Evolutionary conservation across 176 grass and related monocot species (phyloP).

Genomic region (Triticum dicoccoides): DNA sequence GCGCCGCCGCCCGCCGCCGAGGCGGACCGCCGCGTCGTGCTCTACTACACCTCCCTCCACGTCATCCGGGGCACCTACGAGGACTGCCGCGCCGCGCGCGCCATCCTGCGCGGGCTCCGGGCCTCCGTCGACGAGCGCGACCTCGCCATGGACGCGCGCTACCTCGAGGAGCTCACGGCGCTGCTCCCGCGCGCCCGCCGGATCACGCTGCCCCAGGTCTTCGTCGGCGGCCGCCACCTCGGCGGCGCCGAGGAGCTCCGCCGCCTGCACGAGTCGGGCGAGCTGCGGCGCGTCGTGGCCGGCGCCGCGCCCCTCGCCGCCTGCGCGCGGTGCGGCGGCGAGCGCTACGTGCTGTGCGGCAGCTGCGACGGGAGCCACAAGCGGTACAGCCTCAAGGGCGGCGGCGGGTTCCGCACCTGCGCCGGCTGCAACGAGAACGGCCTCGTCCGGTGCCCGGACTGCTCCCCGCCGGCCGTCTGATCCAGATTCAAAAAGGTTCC

Average conservation of each 20-base stretch:
- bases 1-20: constrained; percentile 15
- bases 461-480: constrained; percentile 53
- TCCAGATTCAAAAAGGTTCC: constrained; percentile 41
- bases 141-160: constrained; percentile 66
- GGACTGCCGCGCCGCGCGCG: constrained; percentile 59
- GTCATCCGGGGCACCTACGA: constrained; percentile 58
- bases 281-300: constrained; percentile 55
- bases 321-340: constrained; percentile 56
- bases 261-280: constrained; percentile 66
- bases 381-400: constrained; percentile 60
- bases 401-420: constrained; percentile 64
- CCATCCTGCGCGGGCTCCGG: constrained; percentile 64
- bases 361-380: constrained; percentile 74
- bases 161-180: constrained; percentile 51
- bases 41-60: constrained; percentile 77
- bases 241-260: constrained; percentile 61
- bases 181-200: constrained; percentile 39
- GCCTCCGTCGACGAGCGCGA: constrained; percentile 68
- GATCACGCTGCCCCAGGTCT: constrained; percentile 60
- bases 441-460: constrained; percentile 82
- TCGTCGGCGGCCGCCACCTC: constrained; percentile 65
- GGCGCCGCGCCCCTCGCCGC: constrained; percentile 15
- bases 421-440: constrained; percentile 94
- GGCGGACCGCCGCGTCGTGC: constrained; percentile 55
- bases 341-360: constrained; percentile 62